phyloP scores from a whole-genome alignment of 805 yeast species.

The Tetrapisispora iriomotensis region DNA sequence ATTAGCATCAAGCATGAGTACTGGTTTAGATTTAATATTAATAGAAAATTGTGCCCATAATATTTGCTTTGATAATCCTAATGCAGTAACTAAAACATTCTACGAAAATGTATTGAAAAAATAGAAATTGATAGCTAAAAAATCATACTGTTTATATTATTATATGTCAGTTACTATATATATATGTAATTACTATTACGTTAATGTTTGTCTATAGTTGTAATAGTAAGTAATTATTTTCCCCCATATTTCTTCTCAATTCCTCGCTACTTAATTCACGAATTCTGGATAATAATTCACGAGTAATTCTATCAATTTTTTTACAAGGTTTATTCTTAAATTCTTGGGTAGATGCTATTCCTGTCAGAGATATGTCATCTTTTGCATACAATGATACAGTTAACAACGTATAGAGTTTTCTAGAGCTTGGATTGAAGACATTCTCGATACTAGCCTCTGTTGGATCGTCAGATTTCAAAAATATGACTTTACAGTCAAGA shows the following conservation, averaged over 20 bases:
- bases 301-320: conserved; percentile 17
- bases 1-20: too few relatives aligned
- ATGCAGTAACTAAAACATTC: conserved; percentile 6
- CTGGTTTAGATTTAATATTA: conserved; percentile 5
- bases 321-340: conserved; percentile 5
- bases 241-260: conserved; percentile 25
- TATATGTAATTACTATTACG: too few relatives aligned
- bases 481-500: conserved; percentile 14
- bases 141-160: too few relatives aligned
- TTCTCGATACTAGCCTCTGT: conserved; percentile 11
- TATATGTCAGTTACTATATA: too few relatives aligned
- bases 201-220: background rate
- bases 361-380: conserved; percentile 6
- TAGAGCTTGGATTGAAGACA: background rate
- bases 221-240: conserved; percentile 15
- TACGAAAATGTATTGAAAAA: background rate
- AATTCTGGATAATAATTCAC: conserved; percentile 11
- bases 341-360: conserved; percentile 2
- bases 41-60: conserved; percentile 21
- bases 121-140: too few relatives aligned
- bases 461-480: conserved; percentile 11
- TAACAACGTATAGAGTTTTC: conserved; percentile 8
- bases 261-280: conserved; percentile 17
- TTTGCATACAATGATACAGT: conserved; percentile 13
- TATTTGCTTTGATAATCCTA: conserved; percentile 20